A percentile compares a stretch with the other conserved stretches of the same genome.
Conservation (phyloP, 2,329 filamentous ascomycete genomes). For the Lachnellula willkommii region DNA sequence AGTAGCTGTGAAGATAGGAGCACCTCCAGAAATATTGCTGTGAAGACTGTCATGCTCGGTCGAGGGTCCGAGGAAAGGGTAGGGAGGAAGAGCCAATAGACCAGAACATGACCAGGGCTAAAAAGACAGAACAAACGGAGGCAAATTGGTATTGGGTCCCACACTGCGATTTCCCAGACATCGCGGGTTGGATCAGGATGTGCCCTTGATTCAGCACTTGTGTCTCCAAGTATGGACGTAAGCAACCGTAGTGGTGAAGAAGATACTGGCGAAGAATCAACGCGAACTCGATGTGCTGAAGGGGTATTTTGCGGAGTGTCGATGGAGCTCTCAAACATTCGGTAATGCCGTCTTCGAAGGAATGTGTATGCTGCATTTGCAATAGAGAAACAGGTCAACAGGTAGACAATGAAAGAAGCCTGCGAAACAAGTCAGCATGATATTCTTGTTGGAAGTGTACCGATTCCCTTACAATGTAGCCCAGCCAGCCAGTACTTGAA, state of each 20-base stretch:
- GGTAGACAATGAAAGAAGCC: constrained; percentile 67
- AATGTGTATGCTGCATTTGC: constrained; percentile 79
- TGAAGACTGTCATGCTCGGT: constrained; percentile 81
- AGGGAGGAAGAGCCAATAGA: constrained; percentile 86
- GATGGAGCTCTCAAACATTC: constrained; percentile 82
- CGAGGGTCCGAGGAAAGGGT: constrained; percentile 67
- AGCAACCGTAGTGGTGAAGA: constrained; percentile 76
- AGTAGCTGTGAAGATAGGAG: constrained; percentile 74
- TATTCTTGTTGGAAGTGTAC: neutral
- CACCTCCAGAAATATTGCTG: constrained; percentile 68
- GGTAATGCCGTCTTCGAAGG: constrained; percentile 75
- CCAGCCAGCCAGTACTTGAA: constrained; percentile 55
- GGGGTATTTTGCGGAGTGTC: constrained; percentile 72
- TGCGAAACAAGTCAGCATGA: constrained; percentile 33
- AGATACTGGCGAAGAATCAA: constrained; percentile 74
- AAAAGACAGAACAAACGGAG: constrained; percentile 83
- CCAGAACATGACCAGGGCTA: constrained; percentile 85
- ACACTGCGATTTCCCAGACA: constrained; percentile 91
- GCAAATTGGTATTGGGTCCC: constrained; percentile 85
- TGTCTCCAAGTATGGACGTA: constrained; percentile 58
- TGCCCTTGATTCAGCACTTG: constrained; percentile 73
- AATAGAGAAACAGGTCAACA: constrained; percentile 60
- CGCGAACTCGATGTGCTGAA: constrained; percentile 80
- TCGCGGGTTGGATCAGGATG: constrained; percentile 78
- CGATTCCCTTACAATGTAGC: constrained; percentile 50